Percentiles rank a stretch among this genome's conserved stretches.
Conservation (phyloP, 129 eudicot genomes). For the Flaveria brownii region DNA sequence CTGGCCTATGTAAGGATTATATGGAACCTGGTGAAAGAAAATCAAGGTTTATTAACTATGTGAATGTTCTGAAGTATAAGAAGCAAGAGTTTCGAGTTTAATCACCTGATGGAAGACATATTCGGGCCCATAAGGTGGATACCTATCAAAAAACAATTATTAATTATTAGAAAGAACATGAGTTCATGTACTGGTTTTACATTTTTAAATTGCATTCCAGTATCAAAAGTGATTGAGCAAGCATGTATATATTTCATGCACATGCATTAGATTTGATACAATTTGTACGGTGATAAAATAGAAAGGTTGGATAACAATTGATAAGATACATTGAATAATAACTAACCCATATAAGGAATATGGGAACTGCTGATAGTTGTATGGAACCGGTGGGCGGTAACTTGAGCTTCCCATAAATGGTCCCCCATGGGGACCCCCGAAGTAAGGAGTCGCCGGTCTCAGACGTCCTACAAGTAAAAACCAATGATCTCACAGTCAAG, state of each 20-base stretch:
- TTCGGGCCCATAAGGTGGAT: slow-evolving; percentile 55
- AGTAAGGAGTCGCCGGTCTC: slow-evolving; percentile 49
- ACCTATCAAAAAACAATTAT: slow-evolving; percentile 41
- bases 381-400: slow-evolving; percentile 51
- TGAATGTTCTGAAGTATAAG: slow-evolving; percentile 1
- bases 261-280: not conserved
- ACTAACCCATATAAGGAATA: slow-evolving; percentile 61
- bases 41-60: not conserved
- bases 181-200: slow-evolving; percentile 13
- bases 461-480: slow-evolving; percentile 44
- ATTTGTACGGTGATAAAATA: not conserved
- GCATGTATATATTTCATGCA: not conserved
- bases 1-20: slow-evolving; percentile 46
- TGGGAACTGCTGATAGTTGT: slow-evolving; percentile 54
- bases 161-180: not conserved
- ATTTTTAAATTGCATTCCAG: not conserved
- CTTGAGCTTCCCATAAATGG: slow-evolving; percentile 46
- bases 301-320: slow-evolving; percentile 3
- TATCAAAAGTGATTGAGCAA: not conserved
- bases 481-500: not conserved
- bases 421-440: slow-evolving; percentile 46
- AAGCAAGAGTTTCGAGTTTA: not conserved
- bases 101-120: slow-evolving; percentile 60
- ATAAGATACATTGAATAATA: slow-evolving; percentile 17
- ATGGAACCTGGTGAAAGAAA: slow-evolving; percentile 43